These are phyloP conservation scores for Mortierella sp. DNA, from an alignment of 371 early-diverging fungal species.

Conservation along the genomic window DNA sequence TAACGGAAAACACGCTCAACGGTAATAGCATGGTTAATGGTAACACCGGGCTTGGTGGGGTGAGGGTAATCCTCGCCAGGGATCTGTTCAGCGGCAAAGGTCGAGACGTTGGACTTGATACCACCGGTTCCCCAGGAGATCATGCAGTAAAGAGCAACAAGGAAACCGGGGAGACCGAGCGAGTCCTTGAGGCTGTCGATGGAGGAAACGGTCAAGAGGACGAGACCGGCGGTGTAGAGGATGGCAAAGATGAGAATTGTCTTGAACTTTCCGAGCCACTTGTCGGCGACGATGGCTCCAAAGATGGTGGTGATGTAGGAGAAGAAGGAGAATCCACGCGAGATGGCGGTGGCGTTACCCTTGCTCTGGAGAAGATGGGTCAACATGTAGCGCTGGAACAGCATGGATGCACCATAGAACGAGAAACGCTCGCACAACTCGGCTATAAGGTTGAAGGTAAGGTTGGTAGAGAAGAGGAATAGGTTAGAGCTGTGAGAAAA, in stretches of 20 bases:
- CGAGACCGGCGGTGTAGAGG: constrained; percentile 78
- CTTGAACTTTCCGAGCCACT: constrained; percentile 84
- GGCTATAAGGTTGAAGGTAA: constrained; percentile 21
- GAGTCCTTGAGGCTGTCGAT: constrained; percentile 65
- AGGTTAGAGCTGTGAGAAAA: constrained; percentile 2
- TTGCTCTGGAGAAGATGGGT: constrained; percentile 62
- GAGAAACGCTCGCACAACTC: constrained; percentile 82
- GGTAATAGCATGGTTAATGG: constrained; percentile 64
- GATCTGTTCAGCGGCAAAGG: constrained; percentile 82
- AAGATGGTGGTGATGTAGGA: constrained; percentile 85
- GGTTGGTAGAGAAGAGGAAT: neutral
- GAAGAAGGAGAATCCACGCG: constrained; percentile 85
- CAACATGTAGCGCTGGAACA: constrained; percentile 79
- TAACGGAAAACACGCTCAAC: constrained; percentile 72
- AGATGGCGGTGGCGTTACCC: constrained; percentile 75
- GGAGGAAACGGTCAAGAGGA: constrained; percentile 76
- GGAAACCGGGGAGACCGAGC: constrained; percentile 74
- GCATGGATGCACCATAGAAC: constrained; percentile 80
- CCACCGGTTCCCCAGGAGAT: constrained; percentile 92
- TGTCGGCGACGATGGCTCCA: constrained; percentile 87
- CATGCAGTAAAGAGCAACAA: constrained; percentile 74
- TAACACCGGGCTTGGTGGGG: constrained; percentile 59
- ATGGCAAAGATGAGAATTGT: constrained; percentile 78
- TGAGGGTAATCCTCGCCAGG: constrained; percentile 52
- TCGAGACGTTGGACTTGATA: constrained; percentile 85